These are phyloP conservation scores for Pinus albicaulis DNA, from an alignment of 75 land plant species.

Conservation along the genomic window DNA sequence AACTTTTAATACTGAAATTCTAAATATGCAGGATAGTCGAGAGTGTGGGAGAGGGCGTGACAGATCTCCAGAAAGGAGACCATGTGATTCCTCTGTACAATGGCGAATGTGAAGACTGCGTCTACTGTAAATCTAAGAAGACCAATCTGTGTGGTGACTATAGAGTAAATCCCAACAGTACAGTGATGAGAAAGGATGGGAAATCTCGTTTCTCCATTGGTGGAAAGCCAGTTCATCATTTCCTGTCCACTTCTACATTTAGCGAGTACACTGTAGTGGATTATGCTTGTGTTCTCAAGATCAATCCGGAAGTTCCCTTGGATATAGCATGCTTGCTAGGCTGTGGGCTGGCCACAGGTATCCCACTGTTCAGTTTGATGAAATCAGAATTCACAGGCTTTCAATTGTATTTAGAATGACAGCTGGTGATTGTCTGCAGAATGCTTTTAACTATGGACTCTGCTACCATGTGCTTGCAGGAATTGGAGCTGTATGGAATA, in stretches of 20 bases:
- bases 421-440: neutral
- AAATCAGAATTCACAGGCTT: neutral
- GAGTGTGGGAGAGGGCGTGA: slow-evolving; percentile 36
- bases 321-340: slow-evolving; percentile 64
- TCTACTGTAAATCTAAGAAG: slow-evolving; percentile 23
- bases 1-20: no score
- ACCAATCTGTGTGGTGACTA: slow-evolving; percentile 59
- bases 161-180: slow-evolving; percentile 33
- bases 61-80: slow-evolving; percentile 9
- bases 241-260: slow-evolving; percentile 81
- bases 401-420: neutral
- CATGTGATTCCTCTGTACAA: neutral
- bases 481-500: slow-evolving; percentile 83
- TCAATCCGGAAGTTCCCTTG: slow-evolving; percentile 55
- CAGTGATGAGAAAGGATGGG: slow-evolving; percentile 53
- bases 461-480: slow-evolving; percentile 27
- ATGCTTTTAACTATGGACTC: neutral
- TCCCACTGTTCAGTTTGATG: neutral
- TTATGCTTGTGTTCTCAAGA: slow-evolving; percentile 64
- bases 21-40: slow-evolving; percentile 33
- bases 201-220: slow-evolving; percentile 36
- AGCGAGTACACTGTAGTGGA: slow-evolving; percentile 86
- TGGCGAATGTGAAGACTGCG: neutral
- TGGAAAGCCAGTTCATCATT: slow-evolving; percentile 49
- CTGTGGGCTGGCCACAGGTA: slow-evolving; percentile 84